Base-by-base conservation (phyloP, 192 early-diverging fungal species). In the Coemansia sp. region DNA sequence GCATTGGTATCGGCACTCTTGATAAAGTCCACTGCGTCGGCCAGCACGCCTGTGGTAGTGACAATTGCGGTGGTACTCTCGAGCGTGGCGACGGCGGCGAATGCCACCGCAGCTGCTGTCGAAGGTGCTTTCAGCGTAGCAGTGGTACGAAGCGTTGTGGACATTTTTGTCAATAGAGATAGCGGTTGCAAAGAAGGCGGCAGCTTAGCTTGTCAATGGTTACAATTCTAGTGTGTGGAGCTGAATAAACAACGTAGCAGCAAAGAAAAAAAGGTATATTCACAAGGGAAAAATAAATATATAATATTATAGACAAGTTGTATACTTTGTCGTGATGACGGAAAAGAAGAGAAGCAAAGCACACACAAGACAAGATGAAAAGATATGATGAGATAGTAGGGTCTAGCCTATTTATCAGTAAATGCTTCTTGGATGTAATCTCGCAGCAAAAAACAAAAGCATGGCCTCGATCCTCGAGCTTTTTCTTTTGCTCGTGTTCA, bases 51-150 rank as follows among this genome's bases (percentile, higher is more conserved):
- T 3, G 61, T 51, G 10, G 48, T 21, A 30, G 23, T 39, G 1
- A 65, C 64, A 2, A 74, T 39, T 21, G 63, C 77, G 1, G 63
- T 68, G 21, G 72, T 71, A 42, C 67, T 71, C 31, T 45, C 58
- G 8, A 62, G n/a, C 3, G 65, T 57, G 40, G 34, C 18, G 2
- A 62, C 72, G 18, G 68, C 63, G 28, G 72, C 59, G 45, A 71
- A 74, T 18, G 61, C 77, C 29, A 80, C 72, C 5, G 77, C 77
- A 3, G 69, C 77, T 4, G 68, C 58, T 8, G 63, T 48, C 34
- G 77, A 74, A 10, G 66, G 48, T 28, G 63, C 72, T 20, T 48
- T 35, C 34, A 71, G 53, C 8, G 58, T 57, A 3, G n/a, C n/a
- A n/a, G 43, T 58, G 62, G 61, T 63, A 34, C 56, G 72, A 34